A percentile compares a stretch with the other conserved stretches of the same genome.
These are phyloP conservation scores for Annulohypoxylon moriforme DNA, from an alignment of 495 filamentous ascomycete genomes.

Conservation along the genomic window DNA sequence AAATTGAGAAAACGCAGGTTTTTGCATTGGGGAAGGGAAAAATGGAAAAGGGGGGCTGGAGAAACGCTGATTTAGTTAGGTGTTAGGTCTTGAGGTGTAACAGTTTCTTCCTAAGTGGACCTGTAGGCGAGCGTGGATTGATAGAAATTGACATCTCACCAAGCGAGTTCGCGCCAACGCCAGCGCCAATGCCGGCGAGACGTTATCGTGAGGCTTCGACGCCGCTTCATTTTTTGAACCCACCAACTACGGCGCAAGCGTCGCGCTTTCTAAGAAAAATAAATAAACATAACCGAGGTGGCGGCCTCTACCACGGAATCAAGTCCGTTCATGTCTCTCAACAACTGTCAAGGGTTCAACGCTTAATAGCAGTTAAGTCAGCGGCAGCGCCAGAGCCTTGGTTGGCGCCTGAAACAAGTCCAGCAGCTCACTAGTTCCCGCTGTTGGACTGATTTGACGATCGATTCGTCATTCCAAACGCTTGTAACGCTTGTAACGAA, in stretches of 20 bases:
- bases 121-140: constrained; percentile 30
- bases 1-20: constrained; percentile 23
- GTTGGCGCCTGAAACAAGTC: constrained; percentile 22
- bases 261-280: constrained; percentile 17
- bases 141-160: constrained; percentile 37
- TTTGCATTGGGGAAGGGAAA: constrained; percentile 24
- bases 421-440: constrained; percentile 37
- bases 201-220: constrained; percentile 39
- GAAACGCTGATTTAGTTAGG: constrained; percentile 20
- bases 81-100: constrained; percentile 28
- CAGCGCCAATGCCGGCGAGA: constrained; percentile 5
- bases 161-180: constrained; percentile 12
- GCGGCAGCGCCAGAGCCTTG: constrained; percentile 2
- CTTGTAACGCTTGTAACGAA: constrained; percentile 16
- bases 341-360: neutral
- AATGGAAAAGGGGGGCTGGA: constrained; percentile 21
- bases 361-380: neutral
- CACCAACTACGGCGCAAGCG: constrained; percentile 27
- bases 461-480: constrained; percentile 30
- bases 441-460: constrained; percentile 17
- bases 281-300: constrained; percentile 5
- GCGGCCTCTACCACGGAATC: constrained; percentile 4
- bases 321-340: neutral
- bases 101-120: constrained; percentile 40
- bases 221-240: constrained; percentile 29